Conservation (phyloP, 441 rosid species). For the Jatropha multifida region DNA sequence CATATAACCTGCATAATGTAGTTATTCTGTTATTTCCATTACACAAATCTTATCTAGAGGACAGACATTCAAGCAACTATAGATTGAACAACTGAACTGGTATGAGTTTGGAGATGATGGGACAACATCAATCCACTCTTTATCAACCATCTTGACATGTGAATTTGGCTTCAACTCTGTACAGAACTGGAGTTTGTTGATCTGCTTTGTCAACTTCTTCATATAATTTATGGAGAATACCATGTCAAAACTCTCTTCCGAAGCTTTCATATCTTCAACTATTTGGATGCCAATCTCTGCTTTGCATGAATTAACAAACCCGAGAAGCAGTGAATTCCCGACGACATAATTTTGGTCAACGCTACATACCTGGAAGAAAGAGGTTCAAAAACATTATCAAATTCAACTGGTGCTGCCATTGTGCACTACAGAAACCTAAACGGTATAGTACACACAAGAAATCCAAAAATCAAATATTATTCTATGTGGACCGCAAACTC, state of each 20-base stretch:
- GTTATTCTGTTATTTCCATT: slow-evolving; percentile 47
- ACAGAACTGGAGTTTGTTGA: slow-evolving; percentile 45
- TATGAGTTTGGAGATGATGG: slow-evolving; percentile 64
- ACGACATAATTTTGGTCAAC: slow-evolving; percentile 18
- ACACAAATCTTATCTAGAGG: slow-evolving; percentile 56
- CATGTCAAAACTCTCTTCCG: slow-evolving; percentile 42
- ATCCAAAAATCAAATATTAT: background rate
- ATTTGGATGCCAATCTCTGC: slow-evolving; percentile 65
- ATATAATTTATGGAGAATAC: slow-evolving; percentile 44
- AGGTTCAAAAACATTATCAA: background rate
- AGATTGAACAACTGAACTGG: slow-evolving; percentile 55
- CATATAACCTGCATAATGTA: background rate
- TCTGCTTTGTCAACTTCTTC: slow-evolving; percentile 42
- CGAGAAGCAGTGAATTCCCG: slow-evolving; percentile 48
- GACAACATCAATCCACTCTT: slow-evolving; percentile 58
- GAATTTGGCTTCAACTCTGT: slow-evolving; percentile 35
- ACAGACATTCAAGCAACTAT: slow-evolving; percentile 44
- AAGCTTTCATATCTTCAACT: slow-evolving; percentile 22
- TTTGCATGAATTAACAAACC: slow-evolving; percentile 39
- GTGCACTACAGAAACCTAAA: background rate
- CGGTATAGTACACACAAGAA: background rate
- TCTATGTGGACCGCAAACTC: background rate
- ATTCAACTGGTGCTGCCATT: background rate
- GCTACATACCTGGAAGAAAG: slow-evolving; percentile 50
- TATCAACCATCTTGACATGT: slow-evolving; percentile 54